These are phyloP conservation scores for Grosmannia huntii DNA, from an alignment of 2,329 filamentous ascomycete genomes.

Conservation along the genomic window DNA sequence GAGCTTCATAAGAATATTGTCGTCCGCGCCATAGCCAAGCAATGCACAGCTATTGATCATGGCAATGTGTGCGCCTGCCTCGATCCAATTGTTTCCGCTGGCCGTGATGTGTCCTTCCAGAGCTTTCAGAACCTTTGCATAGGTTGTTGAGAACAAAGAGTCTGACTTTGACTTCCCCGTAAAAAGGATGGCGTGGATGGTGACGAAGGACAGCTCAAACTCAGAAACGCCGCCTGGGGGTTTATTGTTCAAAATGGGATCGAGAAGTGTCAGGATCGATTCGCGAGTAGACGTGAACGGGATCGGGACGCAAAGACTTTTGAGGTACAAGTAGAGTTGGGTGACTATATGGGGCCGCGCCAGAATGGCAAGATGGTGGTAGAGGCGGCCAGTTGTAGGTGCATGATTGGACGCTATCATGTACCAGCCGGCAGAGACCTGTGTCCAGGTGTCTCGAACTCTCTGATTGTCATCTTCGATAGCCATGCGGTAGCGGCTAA, in stretches of 20 bases:
- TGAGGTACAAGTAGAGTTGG: slow-evolving; percentile 61
- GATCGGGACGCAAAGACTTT: slow-evolving; percentile 54
- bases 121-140: slow-evolving; percentile 34
- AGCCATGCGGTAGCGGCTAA: slow-evolving; percentile 79
- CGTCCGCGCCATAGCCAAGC: slow-evolving; percentile 37
- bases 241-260: slow-evolving; percentile 32
- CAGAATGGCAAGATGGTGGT: slow-evolving; percentile 78
- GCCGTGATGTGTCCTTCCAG: slow-evolving; percentile 46
- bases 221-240: slow-evolving; percentile 29
- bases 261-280: slow-evolving; percentile 57
- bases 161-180: slow-evolving; percentile 29
- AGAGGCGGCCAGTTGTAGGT: slow-evolving; percentile 64
- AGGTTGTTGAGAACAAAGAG: slow-evolving; percentile 32
- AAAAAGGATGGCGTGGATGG: slow-evolving; percentile 52
- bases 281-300: slow-evolving; percentile 58
- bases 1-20: slow-evolving; percentile 30
- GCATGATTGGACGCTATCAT: slow-evolving; percentile 65
- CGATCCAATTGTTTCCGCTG: slow-evolving; percentile 37
- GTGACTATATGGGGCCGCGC: slow-evolving; percentile 56
- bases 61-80: slow-evolving; percentile 41
- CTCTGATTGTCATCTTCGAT: slow-evolving; percentile 71
- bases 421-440: slow-evolving; percentile 74
- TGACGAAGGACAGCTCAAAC: slow-evolving; percentile 39
- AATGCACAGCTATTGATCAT: slow-evolving; percentile 41
- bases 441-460: slow-evolving; percentile 70